Percentiles rank a stretch among this genome's conserved stretches.
Conservation (phyloP, 2,329 filamentous ascomycete species). For the Elsinoe necatrix region DNA sequence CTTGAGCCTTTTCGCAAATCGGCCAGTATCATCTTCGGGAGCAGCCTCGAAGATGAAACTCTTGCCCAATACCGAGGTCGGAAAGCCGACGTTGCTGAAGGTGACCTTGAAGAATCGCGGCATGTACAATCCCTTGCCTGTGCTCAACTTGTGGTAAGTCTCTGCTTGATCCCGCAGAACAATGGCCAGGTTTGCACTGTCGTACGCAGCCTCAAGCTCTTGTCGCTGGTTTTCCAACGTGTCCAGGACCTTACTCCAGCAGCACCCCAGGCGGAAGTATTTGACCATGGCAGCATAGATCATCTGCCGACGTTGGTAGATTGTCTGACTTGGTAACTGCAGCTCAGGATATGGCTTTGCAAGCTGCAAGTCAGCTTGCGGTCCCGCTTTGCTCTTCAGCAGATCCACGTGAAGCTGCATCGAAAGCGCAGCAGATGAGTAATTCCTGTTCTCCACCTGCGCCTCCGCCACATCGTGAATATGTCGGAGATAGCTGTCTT, state of each 20-base stretch:
- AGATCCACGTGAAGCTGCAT: slow-evolving; percentile 84
- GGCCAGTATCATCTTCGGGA: slow-evolving; percentile 64
- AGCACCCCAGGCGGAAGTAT: slow-evolving; percentile 86
- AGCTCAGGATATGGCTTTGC: slow-evolving; percentile 46
- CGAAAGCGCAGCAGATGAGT: slow-evolving; percentile 80
- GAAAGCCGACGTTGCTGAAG: slow-evolving; percentile 85
- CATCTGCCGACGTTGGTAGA: slow-evolving; percentile 86
- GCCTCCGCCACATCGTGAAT: slow-evolving; percentile 81
- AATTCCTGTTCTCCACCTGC: slow-evolving; percentile 67
- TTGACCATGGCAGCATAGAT: slow-evolving; percentile 94
- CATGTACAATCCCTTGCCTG: slow-evolving; percentile 78
- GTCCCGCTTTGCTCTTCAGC: slow-evolving; percentile 67
- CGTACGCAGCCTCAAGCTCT: slow-evolving; percentile 9
- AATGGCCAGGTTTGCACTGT: slow-evolving; percentile 53
- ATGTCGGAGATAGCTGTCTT: slow-evolving; percentile 93
- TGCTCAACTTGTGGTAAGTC: slow-evolving; percentile 13
- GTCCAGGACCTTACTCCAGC: slow-evolving; percentile 79
- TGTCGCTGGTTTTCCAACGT: slow-evolving; percentile 66
- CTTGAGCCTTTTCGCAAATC: slow-evolving; percentile 86
- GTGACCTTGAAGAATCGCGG: slow-evolving; percentile 86
- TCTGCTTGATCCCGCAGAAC: slow-evolving; percentile 12
- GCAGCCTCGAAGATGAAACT: slow-evolving; percentile 85
- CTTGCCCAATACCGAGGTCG: slow-evolving; percentile 71
- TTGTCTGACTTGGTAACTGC: slow-evolving; percentile 69
- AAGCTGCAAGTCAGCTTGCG: slow-evolving; percentile 51